phyloP scores from a whole-genome alignment of 2,329 filamentous ascomycete species.

The Neofusicoccum ribis region DNA sequence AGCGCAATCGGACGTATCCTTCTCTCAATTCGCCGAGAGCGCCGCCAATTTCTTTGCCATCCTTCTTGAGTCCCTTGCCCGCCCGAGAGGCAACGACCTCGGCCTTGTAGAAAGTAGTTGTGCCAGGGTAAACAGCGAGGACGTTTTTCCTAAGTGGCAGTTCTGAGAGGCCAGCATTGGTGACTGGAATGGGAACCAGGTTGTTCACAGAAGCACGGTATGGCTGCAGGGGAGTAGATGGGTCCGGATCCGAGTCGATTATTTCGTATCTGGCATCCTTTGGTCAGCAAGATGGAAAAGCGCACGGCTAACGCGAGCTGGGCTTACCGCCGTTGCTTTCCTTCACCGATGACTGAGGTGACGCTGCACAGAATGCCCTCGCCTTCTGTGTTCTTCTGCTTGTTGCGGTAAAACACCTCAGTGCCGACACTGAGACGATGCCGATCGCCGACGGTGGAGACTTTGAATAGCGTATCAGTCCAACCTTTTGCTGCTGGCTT shows the following conservation, averaged over 20 bases:
- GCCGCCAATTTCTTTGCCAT: constrained; percentile 24
- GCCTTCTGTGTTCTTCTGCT: constrained; percentile 44
- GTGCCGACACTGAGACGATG: constrained; percentile 43
- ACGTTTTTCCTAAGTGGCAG: constrained; percentile 46
- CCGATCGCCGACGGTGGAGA: constrained; percentile 18
- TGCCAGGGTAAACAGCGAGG: constrained; percentile 52
- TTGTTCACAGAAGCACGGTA: constrained; percentile 50
- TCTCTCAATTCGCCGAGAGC: constrained; percentile 21
- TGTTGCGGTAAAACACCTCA: constrained; percentile 53
- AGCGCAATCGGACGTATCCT: constrained; percentile 45
- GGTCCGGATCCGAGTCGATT: constrained; percentile 50
- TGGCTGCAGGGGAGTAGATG: constrained; percentile 38
- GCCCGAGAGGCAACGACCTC: constrained; percentile 48
- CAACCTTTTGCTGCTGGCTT: constrained; percentile 23
- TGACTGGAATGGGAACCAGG: constrained; percentile 43
- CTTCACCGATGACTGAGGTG: constrained; percentile 54
- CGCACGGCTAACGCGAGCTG: not conserved
- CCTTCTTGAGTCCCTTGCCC: constrained; percentile 34
- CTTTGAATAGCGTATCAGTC: constrained; percentile 19
- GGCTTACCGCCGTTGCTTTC: constrained; percentile 48
- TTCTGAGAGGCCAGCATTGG: constrained; percentile 44
- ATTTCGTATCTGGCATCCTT: constrained; percentile 45
- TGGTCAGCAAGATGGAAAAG: too few relatives aligned
- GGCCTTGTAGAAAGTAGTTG: constrained; percentile 56
- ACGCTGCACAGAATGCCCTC: constrained; percentile 54